Evolutionary conservation across 495 filamentous ascomycete species (phyloP).

Genomic region (Penicillium waksmanii): DNA sequence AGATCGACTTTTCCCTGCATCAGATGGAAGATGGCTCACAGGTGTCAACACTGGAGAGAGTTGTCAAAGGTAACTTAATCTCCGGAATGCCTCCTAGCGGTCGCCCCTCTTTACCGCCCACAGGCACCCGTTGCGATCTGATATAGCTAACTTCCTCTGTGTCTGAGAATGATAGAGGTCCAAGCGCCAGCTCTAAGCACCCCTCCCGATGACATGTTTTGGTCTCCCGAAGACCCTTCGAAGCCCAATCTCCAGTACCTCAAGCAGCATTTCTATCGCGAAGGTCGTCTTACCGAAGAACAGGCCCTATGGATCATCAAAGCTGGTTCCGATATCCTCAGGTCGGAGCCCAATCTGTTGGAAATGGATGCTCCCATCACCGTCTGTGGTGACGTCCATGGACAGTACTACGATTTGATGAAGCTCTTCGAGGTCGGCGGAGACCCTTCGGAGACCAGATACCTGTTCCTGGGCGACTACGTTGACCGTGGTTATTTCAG

Average conservation of each 20-base stretch:
- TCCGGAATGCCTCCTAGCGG: not conserved
- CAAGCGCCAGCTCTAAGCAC: slow-evolving; percentile 94
- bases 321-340: slow-evolving; percentile 79
- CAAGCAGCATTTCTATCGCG: slow-evolving; percentile 97
- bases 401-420: slow-evolving; percentile 99
- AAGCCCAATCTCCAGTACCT: slow-evolving; percentile 94
- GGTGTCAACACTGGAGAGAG: slow-evolving; percentile 92
- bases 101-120: not conserved
- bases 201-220: slow-evolving; percentile 81
- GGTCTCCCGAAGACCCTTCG: slow-evolving; percentile 74
- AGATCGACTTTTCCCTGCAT: slow-evolving; percentile 98
- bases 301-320: slow-evolving; percentile 95
- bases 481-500: slow-evolving; percentile 98
- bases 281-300: slow-evolving; percentile 94
- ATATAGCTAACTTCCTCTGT: slow-evolving; percentile 19
- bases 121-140: slow-evolving; percentile 6
- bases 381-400: slow-evolving; percentile 98
- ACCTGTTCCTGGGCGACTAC: slow-evolving; percentile 97
- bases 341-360: slow-evolving; percentile 87
- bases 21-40: slow-evolving; percentile 96
- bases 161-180: slow-evolving; percentile 64
- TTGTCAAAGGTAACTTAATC: slow-evolving; percentile 82
- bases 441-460: slow-evolving; percentile 92
- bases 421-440: slow-evolving; percentile 99
- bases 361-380: slow-evolving; percentile 99